Evolutionary conservation across 148 eudicot genomes (phyloP), one percentile per base, ranked within the genome.

Genomic region (Rhododendron ferrugineum): DNA sequence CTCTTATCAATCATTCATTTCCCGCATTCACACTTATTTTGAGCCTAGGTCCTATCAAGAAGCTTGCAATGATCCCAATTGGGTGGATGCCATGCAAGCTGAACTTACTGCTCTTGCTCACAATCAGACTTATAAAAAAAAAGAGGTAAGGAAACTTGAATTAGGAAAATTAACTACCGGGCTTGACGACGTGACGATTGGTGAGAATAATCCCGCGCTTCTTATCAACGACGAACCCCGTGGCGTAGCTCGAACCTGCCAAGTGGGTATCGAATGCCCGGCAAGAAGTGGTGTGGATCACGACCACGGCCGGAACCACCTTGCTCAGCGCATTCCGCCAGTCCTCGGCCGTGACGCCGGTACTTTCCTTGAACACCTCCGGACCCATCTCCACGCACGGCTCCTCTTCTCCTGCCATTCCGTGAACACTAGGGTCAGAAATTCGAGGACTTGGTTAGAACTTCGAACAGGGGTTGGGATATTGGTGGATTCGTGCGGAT

Each of bases 231-330:
- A 96, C 94, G 47, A 96, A 96, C 56, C 99, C 99, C 1, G 99
- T 96, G 15, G 99, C 99, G 26, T 91, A 90, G 70, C 93, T 86
- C 9, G 98, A 93, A 22, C 95, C 94, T 26, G 99, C 97, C 1
- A 92, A 80, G 85, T 96, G 96, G 1, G 99, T 96, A 34, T 96
- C 99, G 52, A 96, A 96, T 1, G 99, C 94, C 15, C 98, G 93
- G 81, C 97, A 93, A n/a, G 97, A 94, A 5, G 95, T 96, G 73
- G 95, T 94, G 1, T 96, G 92, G 5, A 96, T 94, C 49, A 96
- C 99, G n/a, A 96, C 97, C 42, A 96, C 99, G 36, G 99, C 97
- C 44, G 95, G 98, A 16, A 96, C 97, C 34, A 96, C 98, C 84
- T 88, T 94, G 58, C 81, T 90, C 30, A 96, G 93, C 60, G 98